These are phyloP conservation scores for Thraustochytrium sp. DNA, from an alignment of 352 stramenopile genomes.

Conservation along the genomic window DNA sequence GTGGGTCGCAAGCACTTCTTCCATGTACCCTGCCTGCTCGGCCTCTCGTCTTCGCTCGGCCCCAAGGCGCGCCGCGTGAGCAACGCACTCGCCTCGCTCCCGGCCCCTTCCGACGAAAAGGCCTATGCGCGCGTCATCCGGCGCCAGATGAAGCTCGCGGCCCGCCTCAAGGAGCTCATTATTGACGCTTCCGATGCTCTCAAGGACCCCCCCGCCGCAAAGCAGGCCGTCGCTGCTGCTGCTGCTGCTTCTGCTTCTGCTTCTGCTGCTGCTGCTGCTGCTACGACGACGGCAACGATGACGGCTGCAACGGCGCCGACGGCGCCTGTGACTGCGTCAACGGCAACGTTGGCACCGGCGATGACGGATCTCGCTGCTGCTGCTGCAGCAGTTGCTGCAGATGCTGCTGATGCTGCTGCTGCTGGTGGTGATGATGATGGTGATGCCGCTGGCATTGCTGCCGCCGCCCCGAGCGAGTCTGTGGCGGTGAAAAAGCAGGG, in stretches of 20 bases:
- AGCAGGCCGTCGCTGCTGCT: not conserved
- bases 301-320: too few relatives aligned
- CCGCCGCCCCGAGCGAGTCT: too few relatives aligned
- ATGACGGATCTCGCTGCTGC: not conserved
- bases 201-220: too few relatives aligned
- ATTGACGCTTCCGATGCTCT: not conserved
- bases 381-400: not conserved
- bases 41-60: not conserved
- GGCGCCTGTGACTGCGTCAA: too few relatives aligned
- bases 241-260: not conserved
- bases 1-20: not conserved
- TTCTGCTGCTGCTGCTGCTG: not conserved
- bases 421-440: not conserved
- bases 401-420: not conserved
- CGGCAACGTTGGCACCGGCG: too few relatives aligned
- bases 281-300: too few relatives aligned
- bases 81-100: not conserved
- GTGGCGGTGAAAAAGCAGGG: too few relatives aligned
- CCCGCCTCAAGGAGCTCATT: not conserved
- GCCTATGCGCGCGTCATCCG: not conserved
- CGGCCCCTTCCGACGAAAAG: not conserved
- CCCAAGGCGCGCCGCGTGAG: not conserved
- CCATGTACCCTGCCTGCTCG: not conserved
- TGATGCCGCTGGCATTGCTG: not conserved
- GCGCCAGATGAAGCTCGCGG: not conserved